Base-by-base conservation (phyloP, 257 asterid species). In the Linaria vulgaris region DNA sequence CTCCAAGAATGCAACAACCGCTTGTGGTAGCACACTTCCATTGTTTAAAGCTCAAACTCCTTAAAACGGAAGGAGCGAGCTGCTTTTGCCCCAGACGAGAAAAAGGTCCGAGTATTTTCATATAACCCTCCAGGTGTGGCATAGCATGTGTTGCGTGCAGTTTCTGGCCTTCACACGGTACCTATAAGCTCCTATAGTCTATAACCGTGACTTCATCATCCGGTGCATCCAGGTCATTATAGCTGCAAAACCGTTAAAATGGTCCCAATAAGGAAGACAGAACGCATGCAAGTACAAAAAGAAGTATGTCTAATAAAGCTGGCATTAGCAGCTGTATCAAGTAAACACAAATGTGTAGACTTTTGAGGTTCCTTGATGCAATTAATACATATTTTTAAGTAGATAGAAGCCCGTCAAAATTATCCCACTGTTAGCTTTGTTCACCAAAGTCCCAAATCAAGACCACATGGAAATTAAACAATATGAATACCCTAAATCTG, bases 161-260 rank as follows among this genome's bases (percentile, higher is more conserved):
- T 15, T 44, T 44, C 23, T 30, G 45, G 37, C 46, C 74, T 49
- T 34, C 54, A 47, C 25, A 25, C 63, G 64, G 41, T n/a, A 8
- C 72, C 86, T 87, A 89, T 74, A 94, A 81, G 77, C 99, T 94
- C 82, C 99, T 74, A 80, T 94, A 94, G 70, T 94, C 99, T 63
- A 90, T 84, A 31, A 94, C 99, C 1, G 99, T 90, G 51, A 94
- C 95, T 80, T 94, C 99, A 64, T 94, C 99, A 63, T 94, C 99
- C 11, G 99, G 99, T 43, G 97, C 99, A 83, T 94, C 99, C 73
- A 94, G 88, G 73, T 90, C 99, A 72, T 87, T 89, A 67, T 94
- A 94, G 86, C 99, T 94, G 96, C 81, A 66, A 56, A 54, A 68
- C 45, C 49, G 61, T 72, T 31, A 62, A 60, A 23, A n/a, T n/a